phyloP scores from a whole-genome alignment of 352 stramenopile species.

The Thraustochytrium striatum region DNA sequence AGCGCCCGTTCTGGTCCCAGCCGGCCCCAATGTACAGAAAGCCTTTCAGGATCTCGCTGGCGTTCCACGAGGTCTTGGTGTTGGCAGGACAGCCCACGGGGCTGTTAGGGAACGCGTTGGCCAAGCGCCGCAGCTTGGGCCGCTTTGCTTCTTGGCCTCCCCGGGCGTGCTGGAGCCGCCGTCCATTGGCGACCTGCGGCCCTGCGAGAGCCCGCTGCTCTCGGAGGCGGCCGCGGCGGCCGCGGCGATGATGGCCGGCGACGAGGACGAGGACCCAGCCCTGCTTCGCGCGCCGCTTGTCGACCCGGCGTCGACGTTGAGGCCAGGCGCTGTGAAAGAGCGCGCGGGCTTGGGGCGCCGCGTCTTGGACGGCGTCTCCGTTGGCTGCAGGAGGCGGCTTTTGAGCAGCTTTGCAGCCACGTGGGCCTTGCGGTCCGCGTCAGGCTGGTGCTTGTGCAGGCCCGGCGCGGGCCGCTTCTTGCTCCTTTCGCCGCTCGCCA shows the following conservation, averaged over 20 bases:
- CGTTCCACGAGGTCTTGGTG: constrained; percentile 40
- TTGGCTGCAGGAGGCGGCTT: neutral
- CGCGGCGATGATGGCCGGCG: neutral
- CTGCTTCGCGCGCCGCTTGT: neutral
- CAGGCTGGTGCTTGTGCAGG: neutral
- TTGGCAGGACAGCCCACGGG: neutral
- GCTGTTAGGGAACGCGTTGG: neutral
- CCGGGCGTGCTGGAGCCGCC: neutral
- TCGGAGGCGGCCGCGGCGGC: neutral
- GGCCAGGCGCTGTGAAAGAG: neutral
- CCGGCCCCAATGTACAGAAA: constrained; percentile 48
- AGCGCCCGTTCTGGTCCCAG: constrained; percentile 43
- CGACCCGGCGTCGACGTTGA: neutral
- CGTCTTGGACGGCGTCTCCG: neutral
- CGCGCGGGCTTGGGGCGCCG: neutral
- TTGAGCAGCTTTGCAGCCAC: constrained; percentile 3
- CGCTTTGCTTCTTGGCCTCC: constrained; percentile 40
- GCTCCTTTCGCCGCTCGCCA: neutral
- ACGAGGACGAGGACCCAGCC: neutral
- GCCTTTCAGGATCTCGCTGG: constrained; percentile 39
- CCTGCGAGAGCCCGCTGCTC: neutral
- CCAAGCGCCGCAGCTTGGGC: constrained; percentile 16
- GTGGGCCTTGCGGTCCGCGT: neutral
- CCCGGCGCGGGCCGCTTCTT: neutral
- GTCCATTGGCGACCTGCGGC: neutral